Base-by-base conservation (phyloP, 164 flowering plant genomes). In the Echeveria elegans region DNA sequence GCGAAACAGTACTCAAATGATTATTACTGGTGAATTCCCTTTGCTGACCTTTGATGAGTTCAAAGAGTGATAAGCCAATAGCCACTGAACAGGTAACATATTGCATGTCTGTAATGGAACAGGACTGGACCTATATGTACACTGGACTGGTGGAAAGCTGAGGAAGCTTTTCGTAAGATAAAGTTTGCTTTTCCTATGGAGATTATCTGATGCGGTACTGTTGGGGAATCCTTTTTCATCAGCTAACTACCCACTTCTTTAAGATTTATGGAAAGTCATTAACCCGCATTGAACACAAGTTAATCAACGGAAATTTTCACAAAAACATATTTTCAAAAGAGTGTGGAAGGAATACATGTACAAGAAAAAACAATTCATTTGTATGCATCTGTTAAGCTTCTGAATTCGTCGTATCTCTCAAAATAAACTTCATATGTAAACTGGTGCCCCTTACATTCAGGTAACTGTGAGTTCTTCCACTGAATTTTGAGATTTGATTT, bases 21-120 rank as follows among this genome's bases (percentile, higher is more conserved):
- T 38, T 4, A 4, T 4, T 36, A 4, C 9, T 36, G 4, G 41
- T 38, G 41, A 38, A 0, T 10, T 3, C 41, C 58, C 58, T 52
- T 52, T 52, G 28, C 28, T 52, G 58, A 52, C 58, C 58, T 52
- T 23, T 52, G 58, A 52, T 21, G 58, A 9, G 58, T 52, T 52
- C 26, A 8, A 21, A 52, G 58, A 52, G 29, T 52, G 58, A 21
- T 21, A 52, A 52, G 28, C 58, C 28, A 21, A 52, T 52, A 52
- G 23, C 28, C 21, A 29, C 58, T 23, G 28, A 52, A 52, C 58
- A 52, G 28, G 58, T 52, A 52, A 52, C 58, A 52, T 52, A 52
- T 5, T 21, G 28, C 58, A 52, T 52, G 58, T 23, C 7, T 7
- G 5, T 34, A 34, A 18, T 1, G 11, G 14, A 6, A 52, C 15